These are phyloP conservation scores for Lentinula detonsa DNA, from an alignment of 768 basidiomycete species.

Conservation along the genomic window DNA sequence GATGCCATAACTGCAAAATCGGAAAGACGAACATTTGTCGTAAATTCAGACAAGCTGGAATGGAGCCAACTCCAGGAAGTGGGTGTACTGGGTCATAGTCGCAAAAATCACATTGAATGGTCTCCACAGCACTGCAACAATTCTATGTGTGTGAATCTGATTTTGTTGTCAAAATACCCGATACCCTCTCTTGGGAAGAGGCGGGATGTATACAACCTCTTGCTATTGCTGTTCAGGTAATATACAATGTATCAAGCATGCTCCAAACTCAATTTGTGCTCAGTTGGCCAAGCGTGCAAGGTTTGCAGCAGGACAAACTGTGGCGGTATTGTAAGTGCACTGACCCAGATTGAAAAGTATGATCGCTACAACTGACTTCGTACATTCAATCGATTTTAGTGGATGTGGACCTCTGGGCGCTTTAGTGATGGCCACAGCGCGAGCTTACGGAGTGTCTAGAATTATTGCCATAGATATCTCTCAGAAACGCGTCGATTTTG, in stretches of 20 bases:
- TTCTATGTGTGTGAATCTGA: conserved; percentile 13
- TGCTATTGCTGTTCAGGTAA: conserved; percentile 12
- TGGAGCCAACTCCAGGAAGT: conserved; percentile 13
- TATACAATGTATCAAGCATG: no score
- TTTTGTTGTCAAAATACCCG: conserved; percentile 12
- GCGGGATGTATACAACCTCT: conserved; percentile 16
- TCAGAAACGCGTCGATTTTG: conserved; percentile 13
- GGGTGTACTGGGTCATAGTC: neutral
- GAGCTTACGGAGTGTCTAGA: conserved; percentile 14
- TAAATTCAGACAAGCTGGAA: conserved; percentile 10
- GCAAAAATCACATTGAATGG: neutral
- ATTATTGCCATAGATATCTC: conserved; percentile 14
- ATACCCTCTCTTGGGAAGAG: conserved; percentile 13
- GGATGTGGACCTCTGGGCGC: conserved; percentile 15
- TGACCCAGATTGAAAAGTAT: neutral
- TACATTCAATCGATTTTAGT: neutral
- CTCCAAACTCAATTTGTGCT: neutral
- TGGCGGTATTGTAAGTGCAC: conserved; percentile 14
- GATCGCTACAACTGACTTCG: neutral
- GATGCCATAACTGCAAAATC: conserved; percentile 14
- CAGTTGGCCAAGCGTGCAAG: conserved; percentile 12
- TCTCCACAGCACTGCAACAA: conserved; percentile 9
- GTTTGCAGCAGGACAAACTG: conserved; percentile 12
- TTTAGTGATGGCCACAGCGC: conserved; percentile 12
- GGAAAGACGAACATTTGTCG: conserved; percentile 14